These are phyloP conservation scores for Jackrogersella multiformis DNA, from an alignment of 495 filamentous ascomycete genomes.

Conservation along the genomic window DNA sequence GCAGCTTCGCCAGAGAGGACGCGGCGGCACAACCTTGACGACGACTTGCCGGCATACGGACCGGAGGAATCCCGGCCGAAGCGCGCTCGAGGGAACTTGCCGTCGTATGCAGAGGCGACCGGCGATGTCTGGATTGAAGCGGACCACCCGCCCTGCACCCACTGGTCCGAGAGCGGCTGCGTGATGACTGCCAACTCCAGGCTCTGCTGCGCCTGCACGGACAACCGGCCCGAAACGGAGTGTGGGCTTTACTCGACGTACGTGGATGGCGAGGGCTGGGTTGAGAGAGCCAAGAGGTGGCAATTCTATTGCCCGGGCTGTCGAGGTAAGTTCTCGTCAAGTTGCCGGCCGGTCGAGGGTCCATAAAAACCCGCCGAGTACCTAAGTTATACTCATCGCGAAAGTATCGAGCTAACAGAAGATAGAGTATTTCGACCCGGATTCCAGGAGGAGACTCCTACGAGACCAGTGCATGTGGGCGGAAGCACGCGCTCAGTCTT, in stretches of 20 bases:
- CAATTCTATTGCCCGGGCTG: slow-evolving; percentile 29
- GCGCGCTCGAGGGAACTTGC: background rate
- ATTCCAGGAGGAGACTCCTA: slow-evolving; percentile 7
- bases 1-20: background rate
- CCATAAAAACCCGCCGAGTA: background rate
- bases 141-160: slow-evolving; percentile 21
- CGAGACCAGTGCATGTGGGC: slow-evolving; percentile 26
- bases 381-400: background rate
- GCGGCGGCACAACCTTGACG: background rate
- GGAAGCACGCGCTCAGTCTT: slow-evolving; percentile 26
- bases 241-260: slow-evolving; percentile 28
- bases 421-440: slow-evolving; percentile 28
- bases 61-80: background rate
- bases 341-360: background rate
- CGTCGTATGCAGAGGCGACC: slow-evolving; percentile 8
- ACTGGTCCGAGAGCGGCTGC: slow-evolving; percentile 26
- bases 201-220: slow-evolving; percentile 28
- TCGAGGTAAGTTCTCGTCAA: slow-evolving; percentile 3
- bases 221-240: slow-evolving; percentile 13
- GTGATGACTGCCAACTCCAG: background rate
- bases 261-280: slow-evolving; percentile 22
- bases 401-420: background rate
- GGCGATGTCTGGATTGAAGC: background rate
- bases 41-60: background rate
- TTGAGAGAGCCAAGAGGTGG: slow-evolving; percentile 30